Evolutionary conservation across 495 filamentous ascomycete genomes (phyloP), one percentile per base, ranked within the genome.

Genomic region (Neurospora africana): DNA sequence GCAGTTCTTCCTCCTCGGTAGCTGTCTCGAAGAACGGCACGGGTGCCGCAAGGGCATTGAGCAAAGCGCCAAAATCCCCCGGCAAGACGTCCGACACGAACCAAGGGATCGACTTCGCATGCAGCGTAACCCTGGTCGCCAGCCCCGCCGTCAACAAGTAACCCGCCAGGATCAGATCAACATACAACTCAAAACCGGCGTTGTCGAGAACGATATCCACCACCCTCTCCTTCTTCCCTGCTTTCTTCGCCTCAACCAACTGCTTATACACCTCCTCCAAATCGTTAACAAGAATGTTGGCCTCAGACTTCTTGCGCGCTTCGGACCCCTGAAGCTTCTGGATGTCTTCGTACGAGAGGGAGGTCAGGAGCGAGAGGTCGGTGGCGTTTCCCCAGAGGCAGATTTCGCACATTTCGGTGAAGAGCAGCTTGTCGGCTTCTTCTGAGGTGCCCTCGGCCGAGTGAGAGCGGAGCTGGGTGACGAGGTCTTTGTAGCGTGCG

Each of bases 381-480:
- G 95, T 98, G 5, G 96, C 95, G 81, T 99, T 98, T 10, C 95
- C 96, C 95, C 95, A 98, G 23, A 98, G 87, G 77, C 95, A 98
- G 74, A 98, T 95, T 83, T 98, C 93, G 82, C 90, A 94, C 91
- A 98, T 97, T 80, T 98, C 95, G 4, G 83, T 87, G 80, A 99
- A 99, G 21, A 98, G 80, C 1, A 94, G 78, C 74, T 87, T 86
- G 73, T 96, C 91, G 0, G 91, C 90, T 72, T 92, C 86, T 35
- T 90, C 90, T 37, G n/a, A 81, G 67, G 72, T 70, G n/a, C 43
- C 21, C 69, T 74, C 76, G 27, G 83, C 76, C 67, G 83, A 82
- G 21, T 74, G 76, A 61, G 84, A 81, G 21, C 71, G 75, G 40
- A 93, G 79, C 77, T 92, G 89, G 11, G 89, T 88, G n/a, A 93